These are phyloP conservation scores for Chaetoceros muelleri DNA, from an alignment of 108 stramenopile species.

Conservation along the genomic window DNA sequence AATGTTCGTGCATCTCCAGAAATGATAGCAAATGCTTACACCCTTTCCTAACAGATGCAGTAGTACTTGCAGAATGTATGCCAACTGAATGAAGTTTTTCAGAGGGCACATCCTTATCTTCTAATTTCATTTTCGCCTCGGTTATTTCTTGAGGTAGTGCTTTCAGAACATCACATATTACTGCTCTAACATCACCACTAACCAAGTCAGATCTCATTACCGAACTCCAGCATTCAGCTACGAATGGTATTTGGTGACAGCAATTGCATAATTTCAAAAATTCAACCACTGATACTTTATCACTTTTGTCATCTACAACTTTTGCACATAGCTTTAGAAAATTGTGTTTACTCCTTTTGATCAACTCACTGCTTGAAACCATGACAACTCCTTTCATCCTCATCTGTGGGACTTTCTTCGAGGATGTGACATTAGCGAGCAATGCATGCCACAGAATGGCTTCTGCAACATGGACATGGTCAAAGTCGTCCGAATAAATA, in stretches of 20 bases:
- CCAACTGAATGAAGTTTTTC: too few relatives aligned
- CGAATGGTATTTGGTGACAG: background rate
- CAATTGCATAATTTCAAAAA: too few relatives aligned
- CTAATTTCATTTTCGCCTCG: too few relatives aligned
- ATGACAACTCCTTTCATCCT: background rate
- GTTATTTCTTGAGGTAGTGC: too few relatives aligned
- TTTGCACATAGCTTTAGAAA: background rate
- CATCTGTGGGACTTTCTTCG: background rate
- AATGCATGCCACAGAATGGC: background rate
- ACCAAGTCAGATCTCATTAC: background rate
- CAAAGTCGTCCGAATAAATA: background rate
- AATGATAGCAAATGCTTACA: background rate
- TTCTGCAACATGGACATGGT: background rate
- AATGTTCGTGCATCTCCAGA: background rate
- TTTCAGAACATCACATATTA: background rate
- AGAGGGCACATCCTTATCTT: too few relatives aligned
- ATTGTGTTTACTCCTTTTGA: background rate
- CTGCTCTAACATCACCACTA: background rate
- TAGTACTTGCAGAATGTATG: background rate
- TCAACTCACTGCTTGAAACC: background rate
- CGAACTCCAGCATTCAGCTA: background rate
- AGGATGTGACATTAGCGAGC: background rate
- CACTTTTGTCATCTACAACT: too few relatives aligned
- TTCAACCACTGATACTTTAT: too few relatives aligned
- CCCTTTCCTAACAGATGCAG: background rate